Conservation (phyloP, 1,139 yeast species). For the Blastobotrys ciferrii region DNA sequence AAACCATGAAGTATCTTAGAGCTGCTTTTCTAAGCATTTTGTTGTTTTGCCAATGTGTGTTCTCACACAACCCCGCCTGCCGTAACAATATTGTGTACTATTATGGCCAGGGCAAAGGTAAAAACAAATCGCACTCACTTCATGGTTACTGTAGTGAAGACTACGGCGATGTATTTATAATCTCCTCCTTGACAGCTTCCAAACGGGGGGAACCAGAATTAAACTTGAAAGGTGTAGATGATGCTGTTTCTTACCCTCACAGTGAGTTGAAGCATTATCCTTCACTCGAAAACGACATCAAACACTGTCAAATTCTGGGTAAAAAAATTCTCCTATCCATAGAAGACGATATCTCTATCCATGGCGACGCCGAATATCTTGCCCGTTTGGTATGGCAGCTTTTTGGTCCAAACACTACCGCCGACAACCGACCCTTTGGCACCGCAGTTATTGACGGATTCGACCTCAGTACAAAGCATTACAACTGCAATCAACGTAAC, state of each 20-base stretch:
- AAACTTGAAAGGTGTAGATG: constrained; percentile 13
- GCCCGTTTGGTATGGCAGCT: constrained; percentile 78
- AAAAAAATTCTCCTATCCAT: constrained; percentile 75
- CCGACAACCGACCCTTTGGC: constrained; percentile 68
- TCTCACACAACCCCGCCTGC: constrained; percentile 3
- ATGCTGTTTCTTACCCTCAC: constrained; percentile 30
- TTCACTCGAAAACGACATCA: constrained; percentile 57
- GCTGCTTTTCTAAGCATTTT: no score
- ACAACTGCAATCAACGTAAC: no score
- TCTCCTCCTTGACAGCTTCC: neutral
- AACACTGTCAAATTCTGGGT: constrained; percentile 78
- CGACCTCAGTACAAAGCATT: no score
- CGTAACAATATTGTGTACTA: constrained; percentile 1
- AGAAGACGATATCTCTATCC: no score
- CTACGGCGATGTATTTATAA: constrained; percentile 3
- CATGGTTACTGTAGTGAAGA: neutral
- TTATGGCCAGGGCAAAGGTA: neutral
- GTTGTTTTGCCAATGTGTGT: no score
- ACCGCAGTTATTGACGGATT: constrained; percentile 63
- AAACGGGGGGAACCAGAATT: neutral
- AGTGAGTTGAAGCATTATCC: constrained; percentile 37
- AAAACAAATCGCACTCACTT: neutral
- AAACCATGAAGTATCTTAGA: no score
- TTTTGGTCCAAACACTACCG: constrained; percentile 71
- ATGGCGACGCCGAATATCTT: constrained; percentile 56